Base-by-base conservation (phyloP, 2,329 filamentous ascomycete species). In the Nemania abortiva region DNA sequence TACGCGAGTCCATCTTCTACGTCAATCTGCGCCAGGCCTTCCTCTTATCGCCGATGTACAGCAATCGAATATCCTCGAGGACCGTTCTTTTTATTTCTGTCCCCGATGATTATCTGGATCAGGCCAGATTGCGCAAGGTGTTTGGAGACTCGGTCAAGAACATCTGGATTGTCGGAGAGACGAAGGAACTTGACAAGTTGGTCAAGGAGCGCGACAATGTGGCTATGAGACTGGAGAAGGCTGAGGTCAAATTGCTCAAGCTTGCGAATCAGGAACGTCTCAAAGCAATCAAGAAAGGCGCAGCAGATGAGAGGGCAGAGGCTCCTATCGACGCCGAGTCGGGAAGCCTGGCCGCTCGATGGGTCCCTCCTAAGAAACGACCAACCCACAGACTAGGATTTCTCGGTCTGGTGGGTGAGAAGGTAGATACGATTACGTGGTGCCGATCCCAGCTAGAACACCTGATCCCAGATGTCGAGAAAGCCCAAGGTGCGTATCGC, bases 401-500 rank as follows among this genome's bases (percentile, higher is more conserved):
- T 6, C 80, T 96, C 24, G 88, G 87, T 18, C 85, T 92, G 55
- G 87, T 95, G 73, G 92, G 94, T 73, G 91, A 94, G 78, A 96
- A 97, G 80, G 95, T 98, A 18, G 96, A 99, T 81, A 96, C 94
- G 0, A 98, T 99, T 79, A 90, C 95, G 70, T 98, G 92, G 92
- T 92, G 90, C 71, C 92, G 96, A 60, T 84, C 86, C 1, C 92
- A 97, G 79, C 88, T 98, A 61, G 88, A 91, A 72, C 89, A 90
- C 57, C 87, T 97, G 53, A 90, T 91, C 61, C 91, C 92, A 0
- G 86, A 92, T 69, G 90, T 94, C 34, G 87, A 92, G 58, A 84
- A 87, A 50, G 86, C 89, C 27, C 93, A 96, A 79, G 86, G 84
- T 49, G 85, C 87, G 57, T 92, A 95, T 77, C 87, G 86, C 58